Evolutionary conservation across 108 stramenopile species (phyloP), one percentile per base, ranked within the genome.

Genomic region (Discostella pseudostelligera): DNA sequence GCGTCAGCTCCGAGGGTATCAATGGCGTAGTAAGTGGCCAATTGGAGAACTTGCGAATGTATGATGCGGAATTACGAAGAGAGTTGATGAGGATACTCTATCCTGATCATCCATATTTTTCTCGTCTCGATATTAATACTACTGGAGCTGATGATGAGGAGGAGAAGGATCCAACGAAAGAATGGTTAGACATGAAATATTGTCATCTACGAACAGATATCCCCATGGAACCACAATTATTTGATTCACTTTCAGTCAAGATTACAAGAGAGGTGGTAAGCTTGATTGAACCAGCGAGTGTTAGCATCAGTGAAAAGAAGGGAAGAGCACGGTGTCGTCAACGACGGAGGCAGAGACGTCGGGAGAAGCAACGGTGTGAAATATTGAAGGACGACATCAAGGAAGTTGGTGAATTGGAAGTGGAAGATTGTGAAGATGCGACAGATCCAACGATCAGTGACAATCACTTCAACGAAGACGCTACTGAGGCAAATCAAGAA

Each of bases 21-120:
- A 93, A 93, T 53, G 92, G 87, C n/a, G 92, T 89, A 5, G 55
- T 93, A 40, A 82, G 80, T 44, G 92, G 92, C 3, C 8, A 0
- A 19, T 46, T 62, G 13, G n/a, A 16, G 0, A 32, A 62, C 37
- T 62, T 89, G 62, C 35, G 69, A 51, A 45, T 56, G 16, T 86
- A 92, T 58, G 90, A 87, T 54, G 36, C 40, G 8, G 16, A 36
- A 28, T 59, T 88, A 24, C 16, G 70, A 17, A 50, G 62, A 47
- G 68, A 70, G 59, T 51, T 88, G 59, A n/a, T 28, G 19, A 19
- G 36, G 35, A 0, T 73, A n/a, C 5, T 39, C 29, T n/a, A n/a
- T n/a, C n/a, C n/a, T n/a, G n/a, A n/a, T n/a, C n/a, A n/a, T n/a
- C n/a, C n/a, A n/a, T n/a, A n/a, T n/a, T n/a, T n/a, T n/a, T n/a